Conservation (phyloP, 768 basidiomycete species). For the Hortiboletus flavorubellus region DNA sequence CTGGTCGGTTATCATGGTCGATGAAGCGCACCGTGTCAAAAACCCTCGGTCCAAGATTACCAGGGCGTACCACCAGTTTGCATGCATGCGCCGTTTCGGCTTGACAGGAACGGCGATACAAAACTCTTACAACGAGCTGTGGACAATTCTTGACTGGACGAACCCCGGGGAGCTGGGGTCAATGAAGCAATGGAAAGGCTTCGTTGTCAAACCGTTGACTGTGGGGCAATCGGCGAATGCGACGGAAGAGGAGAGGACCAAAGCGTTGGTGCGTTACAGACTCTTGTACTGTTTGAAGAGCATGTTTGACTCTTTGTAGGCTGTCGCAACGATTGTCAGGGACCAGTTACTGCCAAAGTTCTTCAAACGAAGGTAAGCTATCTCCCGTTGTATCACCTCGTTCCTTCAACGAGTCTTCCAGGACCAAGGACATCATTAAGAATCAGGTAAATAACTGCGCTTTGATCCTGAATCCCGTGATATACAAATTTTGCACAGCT, state of each 20-base stretch:
- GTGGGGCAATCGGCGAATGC: slow-evolving; percentile 65
- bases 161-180: slow-evolving; percentile 77
- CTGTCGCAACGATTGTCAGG: slow-evolving; percentile 58
- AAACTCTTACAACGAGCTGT: slow-evolving; percentile 87
- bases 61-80: slow-evolving; percentile 66
- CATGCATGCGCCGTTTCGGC: slow-evolving; percentile 70
- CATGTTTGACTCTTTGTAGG: slow-evolving; percentile 30
- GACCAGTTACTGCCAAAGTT: slow-evolving; percentile 74
- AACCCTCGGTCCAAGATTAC: slow-evolving; percentile 68
- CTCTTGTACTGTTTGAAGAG: not conserved
- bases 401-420: slow-evolving; percentile 10
- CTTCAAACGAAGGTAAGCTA: slow-evolving; percentile 70
- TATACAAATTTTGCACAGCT: slow-evolving; percentile 44
- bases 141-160: slow-evolving; percentile 93
- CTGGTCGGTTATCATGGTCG: slow-evolving; percentile 74
- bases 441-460: slow-evolving; percentile 45
- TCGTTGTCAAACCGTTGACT: slow-evolving; percentile 64
- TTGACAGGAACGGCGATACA: slow-evolving; percentile 85
- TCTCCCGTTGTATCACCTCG: not conserved
- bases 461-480: not conserved
- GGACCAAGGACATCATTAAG: slow-evolving; percentile 76
- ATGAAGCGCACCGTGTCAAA: slow-evolving; percentile 91
- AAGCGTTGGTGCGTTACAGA: slow-evolving; percentile 42
- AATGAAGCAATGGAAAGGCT: slow-evolving; percentile 70
- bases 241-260: slow-evolving; percentile 57